phyloP scores from a whole-genome alignment of 2,329 filamentous ascomycete species.

The Paecilomyces niveus region DNA sequence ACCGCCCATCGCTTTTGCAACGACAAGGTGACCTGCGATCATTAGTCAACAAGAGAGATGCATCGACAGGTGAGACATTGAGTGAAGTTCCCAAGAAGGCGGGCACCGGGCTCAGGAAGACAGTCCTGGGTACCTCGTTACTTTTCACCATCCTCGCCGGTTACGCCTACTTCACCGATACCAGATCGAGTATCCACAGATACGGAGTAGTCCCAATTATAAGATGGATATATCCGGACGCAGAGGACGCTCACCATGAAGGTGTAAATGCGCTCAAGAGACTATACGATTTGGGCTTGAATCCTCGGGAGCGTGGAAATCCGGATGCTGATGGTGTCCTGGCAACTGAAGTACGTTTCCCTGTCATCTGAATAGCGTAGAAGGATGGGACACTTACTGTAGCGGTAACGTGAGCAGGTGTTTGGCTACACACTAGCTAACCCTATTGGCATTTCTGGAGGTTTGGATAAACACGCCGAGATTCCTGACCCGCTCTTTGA shows the following conservation, averaged over 20 bases:
- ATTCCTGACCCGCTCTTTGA: constrained; percentile 79
- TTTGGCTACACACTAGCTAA: constrained; percentile 74
- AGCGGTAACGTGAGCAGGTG: constrained; percentile 39
- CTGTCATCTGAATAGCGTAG: neutral
- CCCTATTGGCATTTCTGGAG: constrained; percentile 89
- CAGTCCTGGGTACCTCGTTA: constrained; percentile 44
- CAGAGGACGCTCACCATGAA: constrained; percentile 82
- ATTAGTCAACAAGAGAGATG: constrained; percentile 13
- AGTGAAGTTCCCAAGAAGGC: constrained; percentile 16
- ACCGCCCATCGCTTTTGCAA: constrained; percentile 15
- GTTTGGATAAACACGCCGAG: constrained; percentile 89
- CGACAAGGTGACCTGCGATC: constrained; percentile 8
- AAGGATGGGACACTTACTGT: neutral
- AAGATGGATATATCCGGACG: constrained; percentile 36
- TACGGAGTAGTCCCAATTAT: constrained; percentile 52
- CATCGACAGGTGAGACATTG: constrained; percentile 13
- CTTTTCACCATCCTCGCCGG: constrained; percentile 41
- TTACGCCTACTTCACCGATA: constrained; percentile 69
- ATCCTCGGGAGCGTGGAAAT: constrained; percentile 74
- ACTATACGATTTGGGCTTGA: constrained; percentile 65
- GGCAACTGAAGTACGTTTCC: constrained; percentile 40
- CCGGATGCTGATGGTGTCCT: constrained; percentile 48
- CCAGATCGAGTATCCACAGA: constrained; percentile 61
- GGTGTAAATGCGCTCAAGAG: constrained; percentile 65
- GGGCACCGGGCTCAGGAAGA: constrained; percentile 20